Conservation (phyloP, 2,329 filamentous ascomycete species). For the Penicillium sp. region DNA sequence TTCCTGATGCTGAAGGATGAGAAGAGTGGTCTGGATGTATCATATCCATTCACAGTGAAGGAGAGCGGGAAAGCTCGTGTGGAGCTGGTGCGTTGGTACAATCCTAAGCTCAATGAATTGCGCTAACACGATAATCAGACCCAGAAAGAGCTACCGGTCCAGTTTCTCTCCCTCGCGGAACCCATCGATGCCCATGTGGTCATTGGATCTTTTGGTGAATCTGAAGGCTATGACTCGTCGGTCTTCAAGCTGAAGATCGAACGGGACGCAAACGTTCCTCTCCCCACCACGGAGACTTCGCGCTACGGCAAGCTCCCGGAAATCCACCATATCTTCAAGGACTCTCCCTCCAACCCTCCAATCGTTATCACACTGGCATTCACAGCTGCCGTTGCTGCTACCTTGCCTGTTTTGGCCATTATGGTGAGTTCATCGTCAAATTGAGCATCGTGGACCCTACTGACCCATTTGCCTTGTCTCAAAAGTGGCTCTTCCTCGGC, state of each 20-base stretch:
- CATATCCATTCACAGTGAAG: constrained; percentile 77
- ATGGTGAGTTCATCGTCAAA: constrained; percentile 48
- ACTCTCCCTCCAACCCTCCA: constrained; percentile 73
- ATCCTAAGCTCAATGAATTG: background rate
- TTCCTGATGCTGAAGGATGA: constrained; percentile 78
- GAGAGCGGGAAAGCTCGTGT: constrained; percentile 80
- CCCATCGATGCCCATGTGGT: constrained; percentile 75
- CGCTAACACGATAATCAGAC: constrained; percentile 49
- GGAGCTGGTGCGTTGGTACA: constrained; percentile 61
- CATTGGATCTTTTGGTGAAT: constrained; percentile 77
- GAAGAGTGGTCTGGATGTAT: constrained; percentile 71
- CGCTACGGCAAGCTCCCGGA: constrained; percentile 79
- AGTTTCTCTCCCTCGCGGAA: constrained; percentile 63
- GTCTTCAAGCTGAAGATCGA: constrained; percentile 68
- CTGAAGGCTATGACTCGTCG: constrained; percentile 59
- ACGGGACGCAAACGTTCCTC: constrained; percentile 56
- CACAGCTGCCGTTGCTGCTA: constrained; percentile 62
- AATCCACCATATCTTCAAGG: constrained; percentile 86
- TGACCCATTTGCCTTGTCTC: constrained; percentile 5
- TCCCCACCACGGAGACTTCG: constrained; percentile 60
- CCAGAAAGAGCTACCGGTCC: constrained; percentile 80
- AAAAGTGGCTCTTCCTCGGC: constrained; percentile 72
- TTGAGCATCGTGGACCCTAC: background rate
- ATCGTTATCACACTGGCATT: constrained; percentile 75
- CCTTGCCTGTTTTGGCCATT: constrained; percentile 67